Base-by-base conservation (phyloP, 2,329 filamentous ascomycete genomes). In the Bipolaris gigantea region DNA sequence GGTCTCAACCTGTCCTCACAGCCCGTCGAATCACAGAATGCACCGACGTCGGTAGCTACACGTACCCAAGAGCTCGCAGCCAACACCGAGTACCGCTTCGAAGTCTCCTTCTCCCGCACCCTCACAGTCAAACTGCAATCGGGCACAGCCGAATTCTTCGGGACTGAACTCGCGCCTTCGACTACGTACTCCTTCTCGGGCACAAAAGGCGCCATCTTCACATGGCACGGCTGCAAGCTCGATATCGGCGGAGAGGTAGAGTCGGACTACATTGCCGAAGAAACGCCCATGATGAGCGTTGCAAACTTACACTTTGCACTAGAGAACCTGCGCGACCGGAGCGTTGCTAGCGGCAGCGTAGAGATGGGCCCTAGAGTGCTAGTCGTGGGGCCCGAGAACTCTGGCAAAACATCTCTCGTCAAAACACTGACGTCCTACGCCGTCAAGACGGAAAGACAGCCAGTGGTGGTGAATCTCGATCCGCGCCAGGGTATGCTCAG, bases 91-190 rank as follows among this genome's bases (percentile, higher is more conserved):
- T 76, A 71, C 59, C 75, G 75, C 59, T 76, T 76, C 64, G 75
- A 76, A 61, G 73, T 74, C 52, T 52, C 64, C 49, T 75, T 75
- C 65, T 54, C 61, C 2, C 65, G 64, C 25, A 63, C 64, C 16
- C 62, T 76, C 32, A 67, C 66, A 11, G 67, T 81, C 62, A 76
- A 92, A 78, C 80, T 97, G 23, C 77, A 90, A 51, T 85, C 83
- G 32, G 94, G 94, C 57, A 91, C 88, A 1, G 94, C 93, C 44
- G 94, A 99, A 75, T 86, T 96, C 69, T 96, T 97, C 72, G 94
- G 94, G 71, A 92, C 93, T 50, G 94, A 99, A 77, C 88, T 99
- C 39, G 92, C 92, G 10, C 82, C 85, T 9, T 89, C 88, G 52
- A 88, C 89, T 47, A 82, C 84, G 9, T 97, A 97, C 78, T 87